Conservation (phyloP, 768 basidiomycete species). For the Lyophyllum shimeji region DNA sequence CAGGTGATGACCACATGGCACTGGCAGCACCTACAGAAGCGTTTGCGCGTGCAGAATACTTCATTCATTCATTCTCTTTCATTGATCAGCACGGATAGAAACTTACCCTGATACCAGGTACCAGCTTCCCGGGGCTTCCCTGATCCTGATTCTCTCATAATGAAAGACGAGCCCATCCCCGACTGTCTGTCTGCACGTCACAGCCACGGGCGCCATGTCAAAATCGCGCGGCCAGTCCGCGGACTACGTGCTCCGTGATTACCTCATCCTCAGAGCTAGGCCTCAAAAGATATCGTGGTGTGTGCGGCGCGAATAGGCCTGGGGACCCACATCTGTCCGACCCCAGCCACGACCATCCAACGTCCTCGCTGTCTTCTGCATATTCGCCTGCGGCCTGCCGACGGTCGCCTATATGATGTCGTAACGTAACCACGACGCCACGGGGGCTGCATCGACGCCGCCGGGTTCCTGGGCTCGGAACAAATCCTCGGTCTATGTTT, state of each 20-base stretch:
- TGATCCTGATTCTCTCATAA: neutral
- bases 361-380: neutral
- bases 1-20: neutral
- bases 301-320: neutral
- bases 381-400: neutral
- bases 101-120: neutral
- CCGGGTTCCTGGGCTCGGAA: too few species aligned
- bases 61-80: neutral
- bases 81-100: neutral
- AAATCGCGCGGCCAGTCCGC: neutral
- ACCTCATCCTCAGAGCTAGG: neutral
- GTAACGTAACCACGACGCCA: too few species aligned
- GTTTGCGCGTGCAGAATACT: neutral
- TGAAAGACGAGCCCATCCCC: neutral
- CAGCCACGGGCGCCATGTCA: neutral
- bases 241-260: neutral
- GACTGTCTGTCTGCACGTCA: neutral
- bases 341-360: neutral
- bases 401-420: too few species aligned
- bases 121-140: neutral
- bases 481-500: too few species aligned
- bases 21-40: neutral
- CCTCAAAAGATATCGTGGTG: neutral
- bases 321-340: neutral
- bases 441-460: too few species aligned